These are phyloP conservation scores for Rhizomucor pusillus DNA, from an alignment of 371 early-diverging fungal genomes.

Conservation along the genomic window DNA sequence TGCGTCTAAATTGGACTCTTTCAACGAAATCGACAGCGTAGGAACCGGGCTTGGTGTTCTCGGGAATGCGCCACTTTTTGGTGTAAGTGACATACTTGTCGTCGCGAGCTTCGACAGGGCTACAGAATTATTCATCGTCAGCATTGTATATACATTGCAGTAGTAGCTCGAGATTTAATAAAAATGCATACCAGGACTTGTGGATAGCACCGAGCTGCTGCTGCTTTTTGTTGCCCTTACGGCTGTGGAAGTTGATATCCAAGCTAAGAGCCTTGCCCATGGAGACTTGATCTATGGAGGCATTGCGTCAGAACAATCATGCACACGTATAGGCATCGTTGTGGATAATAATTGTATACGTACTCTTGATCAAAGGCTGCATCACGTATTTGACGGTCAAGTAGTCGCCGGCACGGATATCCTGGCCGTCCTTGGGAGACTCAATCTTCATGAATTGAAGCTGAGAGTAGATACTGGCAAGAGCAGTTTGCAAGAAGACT, in stretches of 20 bases:
- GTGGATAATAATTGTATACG: conserved; percentile 3
- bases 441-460: conserved; percentile 47
- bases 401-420: conserved; percentile 33
- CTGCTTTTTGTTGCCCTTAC: conserved; percentile 41
- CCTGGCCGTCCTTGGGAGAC: conserved; percentile 37
- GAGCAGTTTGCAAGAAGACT: conserved; percentile 23
- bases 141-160: too few species aligned
- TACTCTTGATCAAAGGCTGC: conserved; percentile 47
- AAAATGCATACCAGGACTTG: conserved; percentile 26
- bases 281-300: conserved; percentile 24
- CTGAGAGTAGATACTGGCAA: conserved; percentile 41
- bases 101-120: conserved; percentile 34
- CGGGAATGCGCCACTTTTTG: conserved; percentile 51
- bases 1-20: conserved; percentile 35
- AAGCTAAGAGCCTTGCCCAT: conserved; percentile 37
- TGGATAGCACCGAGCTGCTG: conserved; percentile 30
- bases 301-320: background rate
- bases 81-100: conserved; percentile 35
- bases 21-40: conserved; percentile 50
- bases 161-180: too few species aligned
- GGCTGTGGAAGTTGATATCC: conserved; percentile 38
- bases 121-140: conserved; percentile 3
- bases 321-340: too few species aligned
- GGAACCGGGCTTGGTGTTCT: conserved; percentile 49
- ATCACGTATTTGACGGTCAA: conserved; percentile 41